Evolutionary conservation across 2,329 filamentous ascomycete species (phyloP).

Genomic region (Aspergillus eucalypticola): DNA sequence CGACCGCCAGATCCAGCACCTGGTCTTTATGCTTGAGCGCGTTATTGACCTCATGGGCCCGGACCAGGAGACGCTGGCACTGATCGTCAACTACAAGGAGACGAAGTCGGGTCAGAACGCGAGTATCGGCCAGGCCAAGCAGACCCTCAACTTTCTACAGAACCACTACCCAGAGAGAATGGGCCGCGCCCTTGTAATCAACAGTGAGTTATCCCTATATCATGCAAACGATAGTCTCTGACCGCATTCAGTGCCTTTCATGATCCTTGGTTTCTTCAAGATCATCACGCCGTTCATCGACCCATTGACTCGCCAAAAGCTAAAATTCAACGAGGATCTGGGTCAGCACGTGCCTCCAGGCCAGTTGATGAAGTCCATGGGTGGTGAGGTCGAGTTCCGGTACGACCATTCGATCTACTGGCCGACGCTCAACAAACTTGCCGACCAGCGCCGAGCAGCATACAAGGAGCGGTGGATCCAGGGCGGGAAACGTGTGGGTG

Average conservation of each 20-base stretch:
- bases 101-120: conserved; percentile 76
- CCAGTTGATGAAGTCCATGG: conserved; percentile 78
- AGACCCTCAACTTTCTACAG: conserved; percentile 89
- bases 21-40: conserved; percentile 94
- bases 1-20: conserved; percentile 84
- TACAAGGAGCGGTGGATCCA: conserved; percentile 72
- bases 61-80: conserved; percentile 79
- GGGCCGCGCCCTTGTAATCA: conserved; percentile 84
- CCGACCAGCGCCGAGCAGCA: conserved; percentile 63
- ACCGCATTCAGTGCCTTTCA: conserved; percentile 70
- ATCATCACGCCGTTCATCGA: conserved; percentile 96
- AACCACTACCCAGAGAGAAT: conserved; percentile 93
- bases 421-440: conserved; percentile 76
- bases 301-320: conserved; percentile 86
- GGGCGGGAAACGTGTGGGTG: conserved; percentile 78
- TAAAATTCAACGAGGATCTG: conserved; percentile 97
- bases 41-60: conserved; percentile 84
- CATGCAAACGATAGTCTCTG: background rate
- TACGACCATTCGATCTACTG: conserved; percentile 90
- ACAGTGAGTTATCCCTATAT: conserved; percentile 58
- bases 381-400: conserved; percentile 81
- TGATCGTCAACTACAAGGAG: conserved; percentile 90
- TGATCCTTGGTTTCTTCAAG: conserved; percentile 93
- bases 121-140: conserved; percentile 71
- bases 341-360: conserved; percentile 74